A percentile compares a stretch with the other conserved stretches of the same genome.
phyloP scores from a whole-genome alignment of 202 grass and related monocot genomes.

The Setaria viridis region DNA sequence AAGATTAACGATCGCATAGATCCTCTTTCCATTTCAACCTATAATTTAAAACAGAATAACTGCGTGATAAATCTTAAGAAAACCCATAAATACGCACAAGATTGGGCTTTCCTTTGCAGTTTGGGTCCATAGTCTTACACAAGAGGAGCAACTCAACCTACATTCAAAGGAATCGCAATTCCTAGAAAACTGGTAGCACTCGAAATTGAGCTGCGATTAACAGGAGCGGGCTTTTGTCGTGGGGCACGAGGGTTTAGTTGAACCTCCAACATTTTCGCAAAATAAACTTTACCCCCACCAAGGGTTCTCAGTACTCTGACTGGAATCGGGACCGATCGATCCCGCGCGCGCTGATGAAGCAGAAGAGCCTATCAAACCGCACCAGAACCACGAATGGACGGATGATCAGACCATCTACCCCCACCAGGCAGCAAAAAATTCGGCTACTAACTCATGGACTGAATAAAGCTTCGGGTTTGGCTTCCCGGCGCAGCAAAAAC shows the following conservation, averaged over 20 bases:
- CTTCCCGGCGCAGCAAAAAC: not conserved
- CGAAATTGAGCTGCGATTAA: conserved; percentile 8
- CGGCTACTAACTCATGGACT: not conserved
- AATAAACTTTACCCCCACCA: not conserved
- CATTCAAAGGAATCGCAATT: not conserved
- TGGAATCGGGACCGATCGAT: conserved; percentile 13
- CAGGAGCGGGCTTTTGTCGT: not conserved
- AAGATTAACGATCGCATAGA: not conserved
- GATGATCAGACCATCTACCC: not conserved
- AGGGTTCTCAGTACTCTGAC: not conserved
- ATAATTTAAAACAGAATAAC: conserved; percentile 1
- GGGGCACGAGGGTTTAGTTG: not conserved
- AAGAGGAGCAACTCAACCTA: not conserved
- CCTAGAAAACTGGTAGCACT: not conserved
- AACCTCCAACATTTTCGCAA: not conserved
- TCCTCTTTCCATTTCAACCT: not conserved
- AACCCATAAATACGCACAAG: not conserved
- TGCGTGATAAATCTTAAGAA: not conserved
- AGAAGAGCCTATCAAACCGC: not conserved
- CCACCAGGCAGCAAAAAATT: not conserved
- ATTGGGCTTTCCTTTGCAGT: conserved; percentile 1
- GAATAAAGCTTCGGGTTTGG: not conserved
- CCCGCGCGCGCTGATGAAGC: not conserved
- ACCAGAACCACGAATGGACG: not conserved
- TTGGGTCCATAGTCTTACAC: not conserved